Evolutionary conservation across 164 flowering plant genomes (phyloP).

Genomic region (Nymphaea thermarum): DNA sequence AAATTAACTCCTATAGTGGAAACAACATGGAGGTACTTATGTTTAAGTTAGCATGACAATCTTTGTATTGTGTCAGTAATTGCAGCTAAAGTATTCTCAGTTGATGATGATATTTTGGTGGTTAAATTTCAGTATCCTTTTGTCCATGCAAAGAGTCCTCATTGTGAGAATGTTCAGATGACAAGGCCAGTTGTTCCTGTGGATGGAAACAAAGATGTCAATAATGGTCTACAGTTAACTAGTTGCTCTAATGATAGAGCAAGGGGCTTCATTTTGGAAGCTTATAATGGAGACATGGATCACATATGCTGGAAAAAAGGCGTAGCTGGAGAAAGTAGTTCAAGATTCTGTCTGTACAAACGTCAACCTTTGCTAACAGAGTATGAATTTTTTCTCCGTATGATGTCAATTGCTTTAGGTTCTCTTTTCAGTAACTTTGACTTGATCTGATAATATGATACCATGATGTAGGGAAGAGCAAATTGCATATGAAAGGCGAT

Average conservation of each 20-base stretch:
- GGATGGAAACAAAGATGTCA: conserved; percentile 5
- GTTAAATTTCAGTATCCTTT: conserved; percentile 36
- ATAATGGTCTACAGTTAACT: conserved; percentile 25
- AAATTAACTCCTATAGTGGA: conserved; percentile 61
- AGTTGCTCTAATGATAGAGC: conserved; percentile 42
- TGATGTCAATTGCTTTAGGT: background rate
- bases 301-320: conserved; percentile 57
- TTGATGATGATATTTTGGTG: background rate
- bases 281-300: conserved; percentile 27
- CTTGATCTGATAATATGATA: background rate
- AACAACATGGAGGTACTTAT: conserved; percentile 61
- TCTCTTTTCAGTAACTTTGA: background rate
- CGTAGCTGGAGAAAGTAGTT: conserved; percentile 12
- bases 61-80: background rate
- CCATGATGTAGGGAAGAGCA: conserved; percentile 32
- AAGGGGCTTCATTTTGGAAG: conserved; percentile 38
- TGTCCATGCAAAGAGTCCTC: conserved; percentile 15
- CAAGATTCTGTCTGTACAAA: conserved; percentile 48
- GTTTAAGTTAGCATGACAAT: background rate
- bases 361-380: conserved; percentile 17
- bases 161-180: background rate
- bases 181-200: conserved; percentile 7
- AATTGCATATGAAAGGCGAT: conserved; percentile 12
- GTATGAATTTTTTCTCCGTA: conserved; percentile 17
- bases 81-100: background rate